These are phyloP conservation scores for Ophiocordyceps robertsii DNA, from an alignment of 2,329 filamentous ascomycete species.

Conservation along the genomic window DNA sequence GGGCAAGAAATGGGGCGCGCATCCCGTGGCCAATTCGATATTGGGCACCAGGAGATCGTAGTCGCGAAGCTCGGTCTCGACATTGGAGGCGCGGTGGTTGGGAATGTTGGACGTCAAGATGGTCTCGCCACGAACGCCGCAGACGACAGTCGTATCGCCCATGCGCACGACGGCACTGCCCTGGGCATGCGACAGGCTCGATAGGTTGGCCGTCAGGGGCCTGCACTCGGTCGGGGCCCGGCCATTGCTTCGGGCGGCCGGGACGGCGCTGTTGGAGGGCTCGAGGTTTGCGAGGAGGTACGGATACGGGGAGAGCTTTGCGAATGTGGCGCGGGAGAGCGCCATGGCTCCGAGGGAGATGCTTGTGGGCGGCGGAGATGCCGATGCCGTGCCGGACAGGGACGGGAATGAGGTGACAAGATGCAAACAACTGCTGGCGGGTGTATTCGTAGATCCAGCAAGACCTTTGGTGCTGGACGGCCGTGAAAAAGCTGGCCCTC, in stretches of 20 bases:
- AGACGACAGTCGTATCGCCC: slow-evolving; percentile 90
- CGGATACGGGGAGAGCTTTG: slow-evolving; percentile 76
- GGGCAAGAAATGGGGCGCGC: slow-evolving; percentile 72
- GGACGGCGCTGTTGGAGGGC: slow-evolving; percentile 31
- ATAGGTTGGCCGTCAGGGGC: slow-evolving; percentile 61
- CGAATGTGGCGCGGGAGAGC: slow-evolving; percentile 57
- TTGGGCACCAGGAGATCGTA: slow-evolving; percentile 81
- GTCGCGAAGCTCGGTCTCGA: slow-evolving; percentile 37
- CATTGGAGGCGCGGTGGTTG: slow-evolving; percentile 38
- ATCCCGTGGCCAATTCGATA: slow-evolving; percentile 82
- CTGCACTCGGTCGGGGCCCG: slow-evolving; percentile 59
- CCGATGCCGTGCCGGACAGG: no score
- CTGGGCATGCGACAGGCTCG: slow-evolving; percentile 77
- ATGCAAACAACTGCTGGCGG: no score
- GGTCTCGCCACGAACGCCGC: slow-evolving; percentile 79
- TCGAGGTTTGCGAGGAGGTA: slow-evolving; percentile 84
- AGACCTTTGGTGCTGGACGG: no score
- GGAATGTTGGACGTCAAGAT: slow-evolving; percentile 63
- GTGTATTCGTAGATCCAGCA: no score
- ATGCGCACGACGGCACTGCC: slow-evolving; percentile 79
- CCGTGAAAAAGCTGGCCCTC: no score
- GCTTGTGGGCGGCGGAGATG: neutral
- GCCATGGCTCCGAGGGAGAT: slow-evolving; percentile 12
- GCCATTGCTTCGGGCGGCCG: slow-evolving; percentile 65
- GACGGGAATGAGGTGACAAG: no score